Evolutionary conservation across 2,329 filamentous ascomycete species (phyloP).

Genomic region (Penicillium sp.): DNA sequence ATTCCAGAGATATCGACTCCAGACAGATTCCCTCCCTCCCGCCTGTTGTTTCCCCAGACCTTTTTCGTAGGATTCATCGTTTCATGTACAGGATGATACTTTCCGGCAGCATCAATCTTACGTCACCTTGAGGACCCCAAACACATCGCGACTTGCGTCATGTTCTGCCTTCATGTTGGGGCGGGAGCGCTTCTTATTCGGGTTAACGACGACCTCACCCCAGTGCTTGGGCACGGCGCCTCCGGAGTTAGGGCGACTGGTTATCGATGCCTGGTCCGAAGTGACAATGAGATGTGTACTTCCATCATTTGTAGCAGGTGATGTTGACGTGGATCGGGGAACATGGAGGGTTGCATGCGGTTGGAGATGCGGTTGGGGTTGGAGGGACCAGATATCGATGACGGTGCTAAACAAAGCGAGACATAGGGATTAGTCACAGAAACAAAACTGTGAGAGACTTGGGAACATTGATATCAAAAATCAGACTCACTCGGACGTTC

Average conservation of each 20-base stretch:
- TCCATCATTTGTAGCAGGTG: constrained; percentile 18
- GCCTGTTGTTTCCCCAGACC: background rate
- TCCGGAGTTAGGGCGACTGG: constrained; percentile 15
- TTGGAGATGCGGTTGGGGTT: constrained; percentile 44
- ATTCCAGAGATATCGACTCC: background rate
- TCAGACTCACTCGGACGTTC: constrained; percentile 46
- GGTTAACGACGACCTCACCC: constrained; percentile 46
- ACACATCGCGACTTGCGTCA: constrained; percentile 34
- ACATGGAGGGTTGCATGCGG: constrained; percentile 38
- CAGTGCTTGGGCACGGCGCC: constrained; percentile 42
- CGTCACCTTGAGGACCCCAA: constrained; percentile 41
- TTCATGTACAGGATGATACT: constrained; percentile 8
- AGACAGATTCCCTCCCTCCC: constrained; percentile 2
- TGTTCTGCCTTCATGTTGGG: constrained; percentile 25
- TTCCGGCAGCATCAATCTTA: constrained; percentile 9
- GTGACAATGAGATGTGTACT: constrained; percentile 14
- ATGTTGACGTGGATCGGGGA: constrained; percentile 27
- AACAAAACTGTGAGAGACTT: background rate
- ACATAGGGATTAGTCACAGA: background rate
- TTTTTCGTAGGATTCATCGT: constrained; percentile 16
- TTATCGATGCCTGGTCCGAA: constrained; percentile 12
- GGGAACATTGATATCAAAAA: background rate
- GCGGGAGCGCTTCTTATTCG: constrained; percentile 35
- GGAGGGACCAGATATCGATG: constrained; percentile 47
- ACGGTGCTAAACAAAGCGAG: constrained; percentile 35